Conservation (phyloP, 2,329 filamentous ascomycete species). For the Rhynchosporium graminicola region DNA sequence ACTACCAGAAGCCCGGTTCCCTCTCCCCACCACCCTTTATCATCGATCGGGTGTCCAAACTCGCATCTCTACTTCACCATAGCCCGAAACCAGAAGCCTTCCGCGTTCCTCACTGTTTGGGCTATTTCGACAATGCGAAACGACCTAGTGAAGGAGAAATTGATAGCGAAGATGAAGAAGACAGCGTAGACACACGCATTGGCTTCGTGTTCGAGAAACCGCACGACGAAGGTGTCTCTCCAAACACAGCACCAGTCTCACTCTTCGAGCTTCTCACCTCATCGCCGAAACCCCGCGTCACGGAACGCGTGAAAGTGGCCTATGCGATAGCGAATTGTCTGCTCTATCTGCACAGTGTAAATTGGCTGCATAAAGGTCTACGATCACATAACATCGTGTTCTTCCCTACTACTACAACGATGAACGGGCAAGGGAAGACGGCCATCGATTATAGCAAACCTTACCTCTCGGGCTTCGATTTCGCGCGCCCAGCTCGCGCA, state of each 20-base stretch:
- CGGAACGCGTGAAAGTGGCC: slow-evolving; percentile 53
- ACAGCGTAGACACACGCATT: slow-evolving; percentile 46
- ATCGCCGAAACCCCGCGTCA: slow-evolving; percentile 50
- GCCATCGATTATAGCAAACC: slow-evolving; percentile 45
- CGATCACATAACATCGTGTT: slow-evolving; percentile 56
- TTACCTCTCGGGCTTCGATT: slow-evolving; percentile 56
- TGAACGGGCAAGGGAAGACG: not conserved
- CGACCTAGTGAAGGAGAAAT: not conserved
- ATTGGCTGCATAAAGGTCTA: slow-evolving; percentile 61
- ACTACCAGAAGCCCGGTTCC: slow-evolving; percentile 41
- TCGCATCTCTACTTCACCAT: slow-evolving; percentile 51
- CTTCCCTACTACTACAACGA: slow-evolving; percentile 41
- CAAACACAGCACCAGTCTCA: slow-evolving; percentile 48
- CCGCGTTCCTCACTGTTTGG: slow-evolving; percentile 52
- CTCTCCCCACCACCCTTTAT: slow-evolving; percentile 45
- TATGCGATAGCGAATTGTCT: slow-evolving; percentile 54
- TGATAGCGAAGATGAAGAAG: slow-evolving; percentile 42
- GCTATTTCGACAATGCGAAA: slow-evolving; percentile 50
- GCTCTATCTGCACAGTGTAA: slow-evolving; percentile 55
- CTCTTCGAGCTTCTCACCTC: slow-evolving; percentile 49
- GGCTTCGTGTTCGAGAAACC: slow-evolving; percentile 57
- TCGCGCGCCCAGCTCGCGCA: slow-evolving; percentile 50
- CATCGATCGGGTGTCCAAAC: slow-evolving; percentile 48
- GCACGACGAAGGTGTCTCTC: slow-evolving; percentile 36
- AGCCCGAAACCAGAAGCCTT: slow-evolving; percentile 52